These are phyloP conservation scores for Phytophthora tentaculata DNA, from an alignment of 352 stramenopile species.

Conservation along the genomic window DNA sequence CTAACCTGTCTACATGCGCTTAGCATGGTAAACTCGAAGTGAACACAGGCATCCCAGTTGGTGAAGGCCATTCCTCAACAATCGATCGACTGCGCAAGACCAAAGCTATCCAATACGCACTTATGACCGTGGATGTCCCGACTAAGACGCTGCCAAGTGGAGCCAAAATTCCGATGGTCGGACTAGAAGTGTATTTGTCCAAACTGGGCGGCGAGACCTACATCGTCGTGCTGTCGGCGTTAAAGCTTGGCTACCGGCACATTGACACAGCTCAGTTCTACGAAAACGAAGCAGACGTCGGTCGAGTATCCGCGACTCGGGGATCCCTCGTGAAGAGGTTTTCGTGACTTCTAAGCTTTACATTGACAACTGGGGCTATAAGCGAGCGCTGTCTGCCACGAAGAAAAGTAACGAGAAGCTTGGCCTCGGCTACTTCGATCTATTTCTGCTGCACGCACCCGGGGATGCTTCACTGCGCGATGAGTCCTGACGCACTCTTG, in stretches of 20 bases:
- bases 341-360: slow-evolving; percentile 90
- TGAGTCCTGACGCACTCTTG: slow-evolving; percentile 60
- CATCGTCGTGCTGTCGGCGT: slow-evolving; percentile 52
- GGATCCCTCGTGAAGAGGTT: slow-evolving; percentile 70
- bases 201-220: slow-evolving; percentile 57
- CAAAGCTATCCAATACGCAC: background rate
- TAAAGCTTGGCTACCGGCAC: slow-evolving; percentile 87
- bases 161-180: slow-evolving; percentile 51
- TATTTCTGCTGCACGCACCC: slow-evolving; percentile 79
- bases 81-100: slow-evolving; percentile 4
- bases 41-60: too few relatives aligned
- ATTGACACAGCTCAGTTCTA: slow-evolving; percentile 91
- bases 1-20: too few relatives aligned
- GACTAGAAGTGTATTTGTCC: slow-evolving; percentile 62
- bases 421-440: slow-evolving; percentile 80
- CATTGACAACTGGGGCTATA: slow-evolving; percentile 63
- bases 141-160: slow-evolving; percentile 55
- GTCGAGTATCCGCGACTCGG: slow-evolving; percentile 70
- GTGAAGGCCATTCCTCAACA: slow-evolving; percentile 10
- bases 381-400: slow-evolving; percentile 59
- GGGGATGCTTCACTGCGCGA: slow-evolving; percentile 44
- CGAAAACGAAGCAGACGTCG: slow-evolving; percentile 88
- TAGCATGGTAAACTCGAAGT: too few relatives aligned
- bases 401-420: slow-evolving; percentile 61
- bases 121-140: slow-evolving; percentile 23